These are phyloP conservation scores for Malbranchea zuffiana DNA, from an alignment of 2,329 filamentous ascomycete genomes.

Conservation along the genomic window DNA sequence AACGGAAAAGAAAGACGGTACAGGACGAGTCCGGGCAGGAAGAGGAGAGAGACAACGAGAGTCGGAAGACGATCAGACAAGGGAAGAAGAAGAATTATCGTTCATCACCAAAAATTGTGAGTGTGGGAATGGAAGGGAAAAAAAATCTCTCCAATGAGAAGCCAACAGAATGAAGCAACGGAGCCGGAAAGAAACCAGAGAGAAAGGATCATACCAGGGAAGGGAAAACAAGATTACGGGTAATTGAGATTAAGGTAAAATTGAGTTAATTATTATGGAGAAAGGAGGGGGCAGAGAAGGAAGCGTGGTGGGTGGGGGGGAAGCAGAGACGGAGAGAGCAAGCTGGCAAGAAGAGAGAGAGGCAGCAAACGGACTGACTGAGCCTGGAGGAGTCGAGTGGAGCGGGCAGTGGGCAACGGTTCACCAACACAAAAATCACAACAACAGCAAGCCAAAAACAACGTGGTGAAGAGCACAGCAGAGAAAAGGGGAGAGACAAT, in stretches of 20 bases:
- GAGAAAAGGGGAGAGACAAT: background rate
- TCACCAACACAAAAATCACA: no score
- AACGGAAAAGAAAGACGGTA: no score
- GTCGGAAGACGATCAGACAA: conserved; percentile 4
- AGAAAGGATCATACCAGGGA: background rate
- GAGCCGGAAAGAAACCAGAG: background rate
- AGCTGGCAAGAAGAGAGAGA: no score
- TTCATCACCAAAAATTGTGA: conserved; percentile 1
- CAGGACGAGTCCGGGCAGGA: conserved; percentile 8
- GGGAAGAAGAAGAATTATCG: conserved; percentile 1
- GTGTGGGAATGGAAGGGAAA: no score
- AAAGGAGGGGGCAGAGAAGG: background rate
- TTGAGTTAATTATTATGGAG: conserved; percentile 8
- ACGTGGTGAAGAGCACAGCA: conserved; percentile 1
- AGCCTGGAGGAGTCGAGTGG: no score
- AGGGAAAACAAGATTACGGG: conserved; percentile 10
- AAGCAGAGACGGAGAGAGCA: background rate
- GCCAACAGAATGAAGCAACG: background rate
- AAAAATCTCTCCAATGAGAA: no score
- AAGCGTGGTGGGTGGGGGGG: background rate
- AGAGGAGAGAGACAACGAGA: conserved; percentile 9
- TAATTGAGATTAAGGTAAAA: conserved; percentile 7
- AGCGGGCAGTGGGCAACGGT: no score
- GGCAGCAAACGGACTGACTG: no score
- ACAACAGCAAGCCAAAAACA: background rate